Conservation (phyloP, 257 asterid genomes). For the Nicotiana tomentosiformis region DNA sequence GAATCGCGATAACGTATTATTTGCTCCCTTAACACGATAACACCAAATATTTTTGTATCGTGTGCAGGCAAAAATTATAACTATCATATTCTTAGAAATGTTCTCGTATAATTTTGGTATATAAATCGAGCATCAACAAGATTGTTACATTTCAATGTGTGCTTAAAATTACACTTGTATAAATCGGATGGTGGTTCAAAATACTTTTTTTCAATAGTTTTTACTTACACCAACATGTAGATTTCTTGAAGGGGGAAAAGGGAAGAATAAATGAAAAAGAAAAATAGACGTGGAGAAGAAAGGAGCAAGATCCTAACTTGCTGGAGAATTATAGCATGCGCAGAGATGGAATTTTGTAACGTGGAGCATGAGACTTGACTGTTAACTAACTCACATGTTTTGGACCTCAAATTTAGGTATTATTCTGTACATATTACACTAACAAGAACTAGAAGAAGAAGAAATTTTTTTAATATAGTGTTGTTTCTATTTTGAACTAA, state of each 20-base stretch:
- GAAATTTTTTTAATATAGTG: background rate
- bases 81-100: too few relatives aligned
- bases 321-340: constrained; percentile 19
- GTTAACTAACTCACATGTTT: constrained; percentile 51
- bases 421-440: constrained; percentile 3
- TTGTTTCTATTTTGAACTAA: constrained; percentile 10
- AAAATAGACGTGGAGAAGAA: background rate
- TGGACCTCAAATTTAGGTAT: constrained; percentile 27
- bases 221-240: background rate
- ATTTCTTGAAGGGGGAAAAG: background rate
- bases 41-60: too few relatives aligned
- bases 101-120: too few relatives aligned
- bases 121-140: too few relatives aligned
- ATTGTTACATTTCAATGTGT: too few relatives aligned
- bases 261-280: background rate
- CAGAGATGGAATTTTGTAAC: constrained; percentile 23
- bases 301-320: background rate
- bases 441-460: background rate
- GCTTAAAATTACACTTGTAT: too few relatives aligned
- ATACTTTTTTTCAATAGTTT: background rate
- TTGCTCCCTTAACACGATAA: too few relatives aligned
- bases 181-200: background rate
- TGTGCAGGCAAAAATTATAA: too few relatives aligned
- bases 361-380: constrained; percentile 41
- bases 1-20: too few relatives aligned